Evolutionary conservation across 345 rosid species (phyloP).

Genomic region (Melaleuca quinquenervia): DNA sequence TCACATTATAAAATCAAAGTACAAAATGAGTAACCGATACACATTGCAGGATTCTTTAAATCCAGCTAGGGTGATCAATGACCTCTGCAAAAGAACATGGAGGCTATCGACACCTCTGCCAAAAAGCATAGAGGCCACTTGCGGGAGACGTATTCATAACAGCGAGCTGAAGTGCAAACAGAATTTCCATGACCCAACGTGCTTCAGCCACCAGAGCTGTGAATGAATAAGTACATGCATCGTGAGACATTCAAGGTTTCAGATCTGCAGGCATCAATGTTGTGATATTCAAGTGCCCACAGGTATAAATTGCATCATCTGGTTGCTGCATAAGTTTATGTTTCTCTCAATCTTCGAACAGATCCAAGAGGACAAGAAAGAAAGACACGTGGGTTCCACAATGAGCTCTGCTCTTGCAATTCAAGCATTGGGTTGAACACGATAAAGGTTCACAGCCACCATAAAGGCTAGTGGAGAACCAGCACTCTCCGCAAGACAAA

Average conservation of each 20-base stretch:
- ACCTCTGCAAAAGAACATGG: not conserved
- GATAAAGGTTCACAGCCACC: not conserved
- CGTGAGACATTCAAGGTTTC: not conserved
- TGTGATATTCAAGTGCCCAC: not conserved
- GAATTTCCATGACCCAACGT: not conserved
- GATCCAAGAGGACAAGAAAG: not conserved
- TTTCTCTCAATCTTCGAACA: not conserved
- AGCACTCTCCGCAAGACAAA: not conserved
- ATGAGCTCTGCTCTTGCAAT: not conserved
- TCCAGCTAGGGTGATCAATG: not conserved
- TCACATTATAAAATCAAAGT: not conserved
- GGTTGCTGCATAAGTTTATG: not conserved
- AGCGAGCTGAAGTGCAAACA: not conserved
- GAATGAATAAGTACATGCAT: not conserved
- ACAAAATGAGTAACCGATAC: not conserved
- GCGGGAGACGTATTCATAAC: not conserved
- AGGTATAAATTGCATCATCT: not conserved
- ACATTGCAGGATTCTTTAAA: not conserved
- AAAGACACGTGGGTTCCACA: not conserved
- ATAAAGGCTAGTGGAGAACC: not conserved
- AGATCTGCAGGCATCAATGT: not conserved
- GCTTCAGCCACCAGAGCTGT: not conserved
- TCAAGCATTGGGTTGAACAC: not conserved
- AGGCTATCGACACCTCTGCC: not conserved
- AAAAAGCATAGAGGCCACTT: not conserved